Conservation (phyloP, 257 asterid species). For the Ilex aquifolium region DNA sequence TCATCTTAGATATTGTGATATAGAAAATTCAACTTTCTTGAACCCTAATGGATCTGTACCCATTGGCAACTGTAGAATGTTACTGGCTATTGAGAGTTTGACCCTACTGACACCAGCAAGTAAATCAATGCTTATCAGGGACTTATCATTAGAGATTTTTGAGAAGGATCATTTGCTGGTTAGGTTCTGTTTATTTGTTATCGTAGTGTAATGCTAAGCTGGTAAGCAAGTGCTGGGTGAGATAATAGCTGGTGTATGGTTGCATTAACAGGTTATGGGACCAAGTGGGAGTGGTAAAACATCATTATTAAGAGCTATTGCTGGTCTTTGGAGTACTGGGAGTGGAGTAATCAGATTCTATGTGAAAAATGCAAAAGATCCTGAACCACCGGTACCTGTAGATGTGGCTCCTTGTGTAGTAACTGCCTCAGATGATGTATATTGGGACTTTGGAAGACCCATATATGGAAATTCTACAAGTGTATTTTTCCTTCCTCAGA, state of each 20-base stretch:
- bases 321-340: slow-evolving; percentile 92
- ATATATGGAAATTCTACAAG: slow-evolving; percentile 32
- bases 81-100: slow-evolving; percentile 53
- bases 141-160: slow-evolving; percentile 60
- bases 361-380: slow-evolving; percentile 26
- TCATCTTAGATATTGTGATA: slow-evolving; percentile 32
- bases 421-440: slow-evolving; percentile 15
- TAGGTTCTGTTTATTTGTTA: slow-evolving; percentile 18
- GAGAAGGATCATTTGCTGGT: slow-evolving; percentile 79
- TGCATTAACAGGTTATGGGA: slow-evolving; percentile 73
- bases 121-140: slow-evolving; percentile 56
- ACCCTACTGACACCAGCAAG: slow-evolving; percentile 68
- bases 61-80: slow-evolving; percentile 26
- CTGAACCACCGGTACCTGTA: slow-evolving; percentile 19
- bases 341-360: slow-evolving; percentile 62
- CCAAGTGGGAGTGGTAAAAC: slow-evolving; percentile 99
- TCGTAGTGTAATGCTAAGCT: slow-evolving; percentile 14
- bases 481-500: slow-evolving; percentile 91
- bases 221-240: slow-evolving; percentile 2
- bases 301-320: slow-evolving; percentile 72
- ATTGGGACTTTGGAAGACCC: slow-evolving; percentile 17
- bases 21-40: slow-evolving; percentile 16
- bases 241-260: slow-evolving; percentile 19
- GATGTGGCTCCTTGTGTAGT: slow-evolving; percentile 24
- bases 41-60: slow-evolving; percentile 50